phyloP scores from a whole-genome alignment of 1,284 basidiomycete species.

The Sporisorium exsertum region DNA sequence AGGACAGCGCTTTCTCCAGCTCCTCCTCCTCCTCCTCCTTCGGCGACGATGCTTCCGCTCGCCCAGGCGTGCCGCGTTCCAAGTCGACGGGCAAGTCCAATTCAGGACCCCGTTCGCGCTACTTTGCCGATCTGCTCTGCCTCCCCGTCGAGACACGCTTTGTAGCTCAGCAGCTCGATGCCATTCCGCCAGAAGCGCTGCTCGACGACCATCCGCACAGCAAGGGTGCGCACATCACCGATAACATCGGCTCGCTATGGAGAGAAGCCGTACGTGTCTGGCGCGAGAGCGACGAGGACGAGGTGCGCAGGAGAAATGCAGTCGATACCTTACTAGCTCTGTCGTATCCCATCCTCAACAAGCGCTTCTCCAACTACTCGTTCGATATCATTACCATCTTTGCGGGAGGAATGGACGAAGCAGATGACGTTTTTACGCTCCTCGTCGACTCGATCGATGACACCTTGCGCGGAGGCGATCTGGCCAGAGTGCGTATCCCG shows the following conservation, averaged over 20 bases:
- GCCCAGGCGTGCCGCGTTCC: conserved; percentile 24
- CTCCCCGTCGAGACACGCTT: conserved; percentile 57
- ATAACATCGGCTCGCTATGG: conserved; percentile 63
- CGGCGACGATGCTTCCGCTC: conserved; percentile 10
- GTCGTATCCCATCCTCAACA: conserved; percentile 58
- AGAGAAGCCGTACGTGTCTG: conserved; percentile 59
- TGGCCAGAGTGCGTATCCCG: conserved; percentile 35
- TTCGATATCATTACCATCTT: conserved; percentile 63
- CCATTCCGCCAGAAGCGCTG: conserved; percentile 43
- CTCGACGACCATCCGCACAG: conserved; percentile 53
- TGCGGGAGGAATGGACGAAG: conserved; percentile 66
- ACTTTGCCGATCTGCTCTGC: conserved; percentile 61
- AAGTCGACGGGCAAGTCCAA: conserved; percentile 59
- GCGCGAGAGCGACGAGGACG: conserved; percentile 53
- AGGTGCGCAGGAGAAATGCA: conserved; percentile 56
- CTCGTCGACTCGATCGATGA: conserved; percentile 60
- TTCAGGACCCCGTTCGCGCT: conserved; percentile 58
- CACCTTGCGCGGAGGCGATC: conserved; percentile 48
- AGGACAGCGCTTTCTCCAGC: conserved; percentile 7
- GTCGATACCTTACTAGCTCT: conserved; percentile 61
- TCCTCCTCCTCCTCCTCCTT: conserved; percentile 19
- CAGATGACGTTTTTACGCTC: conserved; percentile 61
- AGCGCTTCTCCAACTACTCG: conserved; percentile 60
- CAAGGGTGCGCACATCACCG: conserved; percentile 52
- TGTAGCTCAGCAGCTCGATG: conserved; percentile 46